Evolutionary conservation across 2,329 filamentous ascomycete species (phyloP).

Genomic region (Blastomyces silverae): DNA sequence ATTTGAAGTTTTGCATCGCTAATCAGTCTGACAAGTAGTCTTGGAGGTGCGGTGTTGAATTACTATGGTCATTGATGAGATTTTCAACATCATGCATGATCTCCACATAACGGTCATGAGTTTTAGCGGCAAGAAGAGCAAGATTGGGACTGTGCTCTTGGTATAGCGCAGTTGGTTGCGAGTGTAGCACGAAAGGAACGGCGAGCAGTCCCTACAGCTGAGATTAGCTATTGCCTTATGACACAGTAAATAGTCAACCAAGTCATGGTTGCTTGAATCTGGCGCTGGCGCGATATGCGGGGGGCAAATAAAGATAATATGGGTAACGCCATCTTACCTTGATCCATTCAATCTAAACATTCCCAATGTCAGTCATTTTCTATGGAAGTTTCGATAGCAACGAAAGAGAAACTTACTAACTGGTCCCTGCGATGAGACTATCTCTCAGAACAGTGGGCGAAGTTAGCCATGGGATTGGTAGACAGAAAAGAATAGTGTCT

Average conservation of each 20-base stretch:
- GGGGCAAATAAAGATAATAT: slow-evolving; percentile 21
- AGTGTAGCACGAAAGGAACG: slow-evolving; percentile 93
- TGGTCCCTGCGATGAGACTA: slow-evolving; percentile 89
- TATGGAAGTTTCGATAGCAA: not conserved
- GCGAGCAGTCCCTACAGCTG: slow-evolving; percentile 61
- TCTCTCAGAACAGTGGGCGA: slow-evolving; percentile 40
- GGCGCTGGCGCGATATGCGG: not conserved
- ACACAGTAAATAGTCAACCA: not conserved
- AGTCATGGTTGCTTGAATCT: not conserved
- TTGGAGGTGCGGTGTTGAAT: slow-evolving; percentile 21
- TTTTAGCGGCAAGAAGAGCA: slow-evolving; percentile 66
- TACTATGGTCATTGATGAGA: slow-evolving; percentile 88
- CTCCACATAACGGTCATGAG: slow-evolving; percentile 84
- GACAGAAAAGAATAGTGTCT: not conserved
- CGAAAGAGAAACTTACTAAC: slow-evolving; percentile 50
- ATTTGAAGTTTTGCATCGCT: not conserved
- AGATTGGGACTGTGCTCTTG: slow-evolving; percentile 59
- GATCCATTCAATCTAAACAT: slow-evolving; percentile 72
- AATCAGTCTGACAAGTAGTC: slow-evolving; percentile 5
- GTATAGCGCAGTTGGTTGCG: slow-evolving; percentile 83
- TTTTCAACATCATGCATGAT: slow-evolving; percentile 91
- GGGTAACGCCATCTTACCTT: slow-evolving; percentile 49
- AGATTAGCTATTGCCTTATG: not conserved
- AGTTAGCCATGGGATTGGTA: slow-evolving; percentile 18
- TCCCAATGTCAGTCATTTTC: slow-evolving; percentile 15